Base-by-base conservation (phyloP, 2,329 filamentous ascomycete genomes). In the Penicillium sclerotigenum region DNA sequence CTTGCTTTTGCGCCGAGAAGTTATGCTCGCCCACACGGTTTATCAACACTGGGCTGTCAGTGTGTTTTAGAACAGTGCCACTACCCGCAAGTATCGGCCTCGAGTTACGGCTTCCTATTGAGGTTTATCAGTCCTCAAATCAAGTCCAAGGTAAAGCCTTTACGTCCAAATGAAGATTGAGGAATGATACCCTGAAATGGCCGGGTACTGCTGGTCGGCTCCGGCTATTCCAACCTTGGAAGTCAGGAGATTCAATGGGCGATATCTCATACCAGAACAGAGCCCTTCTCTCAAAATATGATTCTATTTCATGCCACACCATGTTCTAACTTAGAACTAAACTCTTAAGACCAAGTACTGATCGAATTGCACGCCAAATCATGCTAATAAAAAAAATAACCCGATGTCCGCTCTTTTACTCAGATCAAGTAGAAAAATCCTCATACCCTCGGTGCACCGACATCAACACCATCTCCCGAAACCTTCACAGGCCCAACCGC, bases 381-480 rank as follows among this genome's bases (percentile, higher is more conserved):
- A 24, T 26, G n/a, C 24, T 5, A 10, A 33, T 33, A 9, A 18
- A 31, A 24, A 8, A 7, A 29, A 5, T 20, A 14, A 16, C 13
- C 7, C 5, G 8, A 6, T 20, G 5, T 7, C n/a, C n/a, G 13
- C 13, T 40, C 13, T 22, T 38, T 13, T 8, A 20, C 47, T 31
- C n/a, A 49, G 5, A 31, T 28, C 24, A 22, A 40, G 20, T 36
- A 48, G 24, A 42, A 31, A 9, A 43, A 24, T 26, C 20, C 4
- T 54, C 41, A 60, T 36, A 63, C 57, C 55, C 56, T 56, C 41
- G 64, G 65, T 20, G 52, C 34, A 29, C 60, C 59, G 42, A 66
- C 8, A 45, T 60, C 59, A 5, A 65, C 53, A 45, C 61, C 62
- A 11, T 64, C 45, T 46, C 50, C 47, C 14, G 38, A 55, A 36